Conservation (phyloP, 2,329 filamentous ascomycete genomes). For the Neofusicoccum sp. region DNA sequence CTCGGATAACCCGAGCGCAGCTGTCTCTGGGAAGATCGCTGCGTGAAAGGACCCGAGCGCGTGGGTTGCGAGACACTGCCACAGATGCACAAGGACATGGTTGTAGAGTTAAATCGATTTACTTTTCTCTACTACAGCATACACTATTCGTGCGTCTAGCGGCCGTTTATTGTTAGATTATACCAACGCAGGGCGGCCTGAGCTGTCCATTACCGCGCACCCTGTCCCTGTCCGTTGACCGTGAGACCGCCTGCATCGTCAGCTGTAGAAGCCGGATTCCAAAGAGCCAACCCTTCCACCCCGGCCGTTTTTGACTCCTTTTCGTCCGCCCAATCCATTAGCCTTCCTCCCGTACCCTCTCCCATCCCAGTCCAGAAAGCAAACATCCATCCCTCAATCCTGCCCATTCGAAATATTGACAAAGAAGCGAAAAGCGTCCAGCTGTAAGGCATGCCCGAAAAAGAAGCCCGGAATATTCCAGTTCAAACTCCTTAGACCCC, state of each 20-base stretch:
- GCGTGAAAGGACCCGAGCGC: too few relatives aligned
- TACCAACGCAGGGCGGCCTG: background rate
- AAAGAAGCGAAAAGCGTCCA: conserved; percentile 13
- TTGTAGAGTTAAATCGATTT: background rate
- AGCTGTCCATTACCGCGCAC: background rate
- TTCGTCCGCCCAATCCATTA: conserved; percentile 3
- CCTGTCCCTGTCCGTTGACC: background rate
- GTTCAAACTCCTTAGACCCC: conserved; percentile 1
- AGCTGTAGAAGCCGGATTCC: conserved; percentile 1
- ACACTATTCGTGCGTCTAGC: conserved; percentile 9
- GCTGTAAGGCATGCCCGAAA: background rate
- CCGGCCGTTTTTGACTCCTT: conserved; percentile 1
- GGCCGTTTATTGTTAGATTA: background rate
- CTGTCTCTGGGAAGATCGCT: too few relatives aligned
- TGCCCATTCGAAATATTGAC: background rate
- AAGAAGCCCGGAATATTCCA: background rate
- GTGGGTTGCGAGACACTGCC: background rate
- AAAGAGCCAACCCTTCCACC: background rate
- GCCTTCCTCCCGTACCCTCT: background rate
- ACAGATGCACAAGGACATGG: background rate
- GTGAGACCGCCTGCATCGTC: background rate
- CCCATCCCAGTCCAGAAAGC: background rate
- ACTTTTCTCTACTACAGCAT: conserved; percentile 4
- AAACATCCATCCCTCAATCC: background rate
- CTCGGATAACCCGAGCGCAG: too few relatives aligned